Evolutionary conservation across 768 basidiomycete species (phyloP).

Genomic region (Kwoniella sp.): DNA sequence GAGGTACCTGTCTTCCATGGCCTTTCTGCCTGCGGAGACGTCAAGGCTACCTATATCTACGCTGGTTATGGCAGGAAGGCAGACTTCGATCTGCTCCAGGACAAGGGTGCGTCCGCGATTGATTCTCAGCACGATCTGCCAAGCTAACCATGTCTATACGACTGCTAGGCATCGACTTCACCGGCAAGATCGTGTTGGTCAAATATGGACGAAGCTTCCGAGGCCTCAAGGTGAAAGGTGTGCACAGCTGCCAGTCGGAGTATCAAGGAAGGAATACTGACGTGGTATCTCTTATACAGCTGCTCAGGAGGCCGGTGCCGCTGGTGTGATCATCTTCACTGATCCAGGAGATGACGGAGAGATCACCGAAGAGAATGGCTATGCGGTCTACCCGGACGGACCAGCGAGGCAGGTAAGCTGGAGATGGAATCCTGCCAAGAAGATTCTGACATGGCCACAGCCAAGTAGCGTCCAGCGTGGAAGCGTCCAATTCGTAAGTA

Average conservation of each 20-base stretch:
- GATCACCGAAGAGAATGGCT: conserved; percentile 72
- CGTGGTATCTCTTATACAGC: conserved; percentile 43
- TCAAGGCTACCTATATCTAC: conserved; percentile 57
- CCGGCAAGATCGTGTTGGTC: conserved; percentile 69
- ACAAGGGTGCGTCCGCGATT: conserved; percentile 51
- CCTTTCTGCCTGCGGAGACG: conserved; percentile 70
- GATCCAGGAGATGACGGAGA: conserved; percentile 82
- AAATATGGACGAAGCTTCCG: conserved; percentile 71
- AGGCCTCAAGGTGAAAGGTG: conserved; percentile 67
- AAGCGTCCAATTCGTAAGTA: conserved; percentile 63
- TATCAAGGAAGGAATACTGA: not conserved
- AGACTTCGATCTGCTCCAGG: conserved; percentile 66
- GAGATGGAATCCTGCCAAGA: conserved; percentile 52
- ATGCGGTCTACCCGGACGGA: conserved; percentile 70
- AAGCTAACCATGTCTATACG: not conserved
- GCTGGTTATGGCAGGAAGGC: conserved; percentile 74
- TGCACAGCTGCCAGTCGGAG: not conserved
- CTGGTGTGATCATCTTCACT: conserved; percentile 67
- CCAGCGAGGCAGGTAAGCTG: conserved; percentile 66
- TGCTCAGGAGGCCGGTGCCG: conserved; percentile 76
- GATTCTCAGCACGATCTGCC: not conserved
- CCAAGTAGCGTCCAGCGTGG: conserved; percentile 66
- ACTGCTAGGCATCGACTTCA: conserved; percentile 62
- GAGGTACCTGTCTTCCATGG: conserved; percentile 83
- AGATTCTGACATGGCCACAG: conserved; percentile 1